Conservation (phyloP, 305 asterid species). For the Fraxinus angustifolia region DNA sequence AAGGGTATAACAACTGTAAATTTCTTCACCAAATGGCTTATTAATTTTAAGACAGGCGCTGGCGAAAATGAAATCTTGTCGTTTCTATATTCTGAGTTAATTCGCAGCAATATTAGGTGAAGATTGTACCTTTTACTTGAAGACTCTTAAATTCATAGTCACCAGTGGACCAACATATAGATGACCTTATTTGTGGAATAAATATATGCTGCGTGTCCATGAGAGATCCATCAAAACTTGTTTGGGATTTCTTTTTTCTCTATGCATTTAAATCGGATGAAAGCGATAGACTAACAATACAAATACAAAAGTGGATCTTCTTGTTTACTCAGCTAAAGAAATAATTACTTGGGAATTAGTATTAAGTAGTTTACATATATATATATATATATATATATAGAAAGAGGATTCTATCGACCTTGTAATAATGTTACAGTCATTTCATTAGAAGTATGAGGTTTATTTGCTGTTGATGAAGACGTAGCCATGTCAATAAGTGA, state of each 20-base stretch:
- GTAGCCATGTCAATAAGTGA: constrained; percentile 1
- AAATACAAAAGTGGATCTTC: not conserved
- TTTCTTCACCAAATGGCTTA: not conserved
- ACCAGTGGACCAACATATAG: not conserved
- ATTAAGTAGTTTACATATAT: not conserved
- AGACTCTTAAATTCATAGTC: constrained; percentile 3
- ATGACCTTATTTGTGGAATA: not conserved
- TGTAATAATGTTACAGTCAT: constrained; percentile 32
- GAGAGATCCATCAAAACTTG: not conserved
- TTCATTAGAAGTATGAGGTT: constrained; percentile 21
- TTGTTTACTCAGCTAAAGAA: not conserved
- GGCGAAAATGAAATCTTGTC: not conserved
- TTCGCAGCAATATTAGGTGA: not conserved
- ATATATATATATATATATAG: too few species aligned
- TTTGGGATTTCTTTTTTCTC: not conserved
- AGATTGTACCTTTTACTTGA: not conserved
- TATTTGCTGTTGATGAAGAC: constrained; percentile 27
- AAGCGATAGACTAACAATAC: not conserved
- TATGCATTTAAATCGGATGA: not conserved
- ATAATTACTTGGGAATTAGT: not conserved
- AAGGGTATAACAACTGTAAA: not conserved
- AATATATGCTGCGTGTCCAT: not conserved
- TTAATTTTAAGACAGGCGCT: not conserved
- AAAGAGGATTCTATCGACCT: constrained; percentile 25
- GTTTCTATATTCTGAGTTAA: not conserved